These are phyloP conservation scores for Flagelloscypha sp. DNA, from an alignment of 768 basidiomycete genomes.

Conservation along the genomic window DNA sequence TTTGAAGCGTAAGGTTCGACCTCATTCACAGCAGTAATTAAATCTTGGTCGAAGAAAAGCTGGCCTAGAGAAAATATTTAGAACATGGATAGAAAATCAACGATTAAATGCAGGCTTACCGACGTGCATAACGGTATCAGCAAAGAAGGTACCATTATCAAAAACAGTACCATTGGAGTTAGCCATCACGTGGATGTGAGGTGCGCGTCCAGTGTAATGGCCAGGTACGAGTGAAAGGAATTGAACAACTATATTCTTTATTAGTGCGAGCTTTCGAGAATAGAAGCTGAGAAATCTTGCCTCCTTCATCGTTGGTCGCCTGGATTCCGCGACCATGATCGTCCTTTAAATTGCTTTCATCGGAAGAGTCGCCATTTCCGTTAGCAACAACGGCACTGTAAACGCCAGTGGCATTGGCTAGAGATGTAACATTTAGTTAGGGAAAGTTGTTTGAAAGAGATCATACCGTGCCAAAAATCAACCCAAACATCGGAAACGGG, in stretches of 20 bases:
- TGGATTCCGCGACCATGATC: not conserved
- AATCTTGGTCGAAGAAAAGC: constrained; percentile 11
- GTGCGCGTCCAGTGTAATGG: constrained; percentile 11
- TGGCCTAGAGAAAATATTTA: too few relatives aligned
- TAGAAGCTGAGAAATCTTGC: too few relatives aligned
- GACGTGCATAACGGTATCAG: constrained; percentile 9
- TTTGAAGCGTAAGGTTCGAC: constrained; percentile 9
- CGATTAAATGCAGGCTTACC: too few relatives aligned
- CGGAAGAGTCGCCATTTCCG: constrained; percentile 8
- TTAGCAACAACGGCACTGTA: constrained; percentile 10
- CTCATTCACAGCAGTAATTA: constrained; percentile 10
- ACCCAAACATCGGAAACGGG: constrained; percentile 10
- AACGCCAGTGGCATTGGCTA: constrained; percentile 12
- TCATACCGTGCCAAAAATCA: constrained; percentile 12
- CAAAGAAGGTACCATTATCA: constrained; percentile 8
- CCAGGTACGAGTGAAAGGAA: constrained; percentile 11
- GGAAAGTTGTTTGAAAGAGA: not conserved
- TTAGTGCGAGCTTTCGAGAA: too few relatives aligned
- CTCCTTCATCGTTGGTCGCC: not conserved
- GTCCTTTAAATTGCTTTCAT: not conserved
- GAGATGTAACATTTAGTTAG: not conserved
- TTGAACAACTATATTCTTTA: too few relatives aligned
- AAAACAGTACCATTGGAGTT: constrained; percentile 10
- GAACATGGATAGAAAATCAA: too few relatives aligned
- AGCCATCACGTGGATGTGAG: constrained; percentile 13